Evolutionary conservation across 148 eudicot species (phyloP).

Genomic region (Rhododendron vialii): DNA sequence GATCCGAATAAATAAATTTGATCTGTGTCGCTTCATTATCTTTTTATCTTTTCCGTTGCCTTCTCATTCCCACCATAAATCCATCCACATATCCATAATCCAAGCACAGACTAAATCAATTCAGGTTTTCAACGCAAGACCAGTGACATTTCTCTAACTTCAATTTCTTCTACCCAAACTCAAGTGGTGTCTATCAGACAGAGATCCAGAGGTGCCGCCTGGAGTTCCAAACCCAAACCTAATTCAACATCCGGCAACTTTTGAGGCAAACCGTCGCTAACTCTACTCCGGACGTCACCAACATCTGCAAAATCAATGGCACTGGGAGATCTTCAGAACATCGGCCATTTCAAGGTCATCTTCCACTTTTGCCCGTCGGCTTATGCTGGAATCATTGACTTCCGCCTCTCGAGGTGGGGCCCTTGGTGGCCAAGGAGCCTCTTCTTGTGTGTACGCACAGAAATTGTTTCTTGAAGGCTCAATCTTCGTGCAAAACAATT

Average conservation of each 20-base stretch:
- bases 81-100: neutral
- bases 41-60: neutral
- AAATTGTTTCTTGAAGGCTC: slow-evolving; percentile 59
- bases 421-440: slow-evolving; percentile 28
- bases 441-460: slow-evolving; percentile 41
- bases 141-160: slow-evolving; percentile 26
- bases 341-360: slow-evolving; percentile 60
- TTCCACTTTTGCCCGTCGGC: slow-evolving; percentile 57
- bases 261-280: slow-evolving; percentile 27
- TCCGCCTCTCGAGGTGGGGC: slow-evolving; percentile 22
- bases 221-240: slow-evolving; percentile 23
- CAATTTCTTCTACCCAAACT: slow-evolving; percentile 26
- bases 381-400: slow-evolving; percentile 20
- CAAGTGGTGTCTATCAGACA: slow-evolving; percentile 5
- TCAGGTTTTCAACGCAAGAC: slow-evolving; percentile 23
- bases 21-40: neutral
- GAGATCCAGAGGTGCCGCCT: slow-evolving; percentile 9
- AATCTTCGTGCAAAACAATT: slow-evolving; percentile 52
- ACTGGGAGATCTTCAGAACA: slow-evolving; percentile 61
- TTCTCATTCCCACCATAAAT: neutral
- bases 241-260: slow-evolving; percentile 29
- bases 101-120: neutral
- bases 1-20: neutral
- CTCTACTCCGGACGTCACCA: slow-evolving; percentile 24
- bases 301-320: slow-evolving; percentile 32